Evolutionary conservation across 345 rosid species (phyloP), one percentile per base, ranked within the genome.

Genomic region (Aethionema arabicum): DNA sequence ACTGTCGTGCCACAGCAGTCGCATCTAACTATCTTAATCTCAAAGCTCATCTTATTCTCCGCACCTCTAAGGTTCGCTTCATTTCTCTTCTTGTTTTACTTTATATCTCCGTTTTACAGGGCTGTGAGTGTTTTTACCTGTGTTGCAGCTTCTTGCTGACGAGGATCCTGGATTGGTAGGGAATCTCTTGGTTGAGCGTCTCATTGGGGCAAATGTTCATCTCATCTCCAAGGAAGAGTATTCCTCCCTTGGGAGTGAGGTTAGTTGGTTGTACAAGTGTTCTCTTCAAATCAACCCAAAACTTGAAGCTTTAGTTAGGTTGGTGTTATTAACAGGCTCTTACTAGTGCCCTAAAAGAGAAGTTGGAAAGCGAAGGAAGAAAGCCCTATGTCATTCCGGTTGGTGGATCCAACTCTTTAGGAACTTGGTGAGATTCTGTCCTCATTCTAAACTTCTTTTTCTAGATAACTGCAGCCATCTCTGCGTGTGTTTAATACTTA

Each of bases 341-440:
- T 11, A 76, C 90, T n/a, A 77, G 72, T 67, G 50, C 80, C 15
- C 65, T 92, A 70, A 87, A 87, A 79, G 95, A 89, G 70, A 81
- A 74, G 76, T 76, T 92, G 72, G 66, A 77, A n/a, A 82, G 79
- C 8, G 83, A 87, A 85, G 96, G 96, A 13, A 80, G 78, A 68
- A 92, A 76, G 51, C 98, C 98, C 2, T 89, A 92, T 77, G 90
- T 89, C 49, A 83, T 89, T 65, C 98, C 98, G 4, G 96, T 85
- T 41, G 98, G 96, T 40, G 98, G 98, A 70, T 92, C 98, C 27
- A 87, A 89, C 78, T 82, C 95, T 27, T 21, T 92, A 50, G 98
- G 98, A 70, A 85, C 98, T 52, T 92, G 98, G 96, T 92, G 79
- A 86, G 85, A 73, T 53, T 65, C 21, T 38, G 10, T 59, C 38